These are phyloP conservation scores for Carex arenaria DNA, from an alignment of 202 grass and related monocot genomes.

Conservation along the genomic window DNA sequence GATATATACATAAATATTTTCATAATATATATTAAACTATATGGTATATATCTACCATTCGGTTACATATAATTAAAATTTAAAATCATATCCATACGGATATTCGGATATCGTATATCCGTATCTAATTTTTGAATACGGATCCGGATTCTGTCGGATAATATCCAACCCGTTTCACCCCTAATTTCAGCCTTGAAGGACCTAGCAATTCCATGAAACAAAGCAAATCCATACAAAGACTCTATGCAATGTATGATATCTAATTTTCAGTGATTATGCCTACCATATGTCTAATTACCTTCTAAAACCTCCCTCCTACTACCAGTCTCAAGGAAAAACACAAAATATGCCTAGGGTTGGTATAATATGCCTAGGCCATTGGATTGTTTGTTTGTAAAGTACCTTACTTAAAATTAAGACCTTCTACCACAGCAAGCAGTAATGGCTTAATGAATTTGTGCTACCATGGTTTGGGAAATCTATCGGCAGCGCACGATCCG, in stretches of 20 bases:
- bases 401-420: not conserved
- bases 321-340: not conserved
- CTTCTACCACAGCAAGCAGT: not conserved
- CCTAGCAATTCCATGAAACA: not conserved
- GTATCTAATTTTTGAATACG: too few species aligned
- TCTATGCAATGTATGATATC: not conserved
- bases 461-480: not conserved
- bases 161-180: too few species aligned
- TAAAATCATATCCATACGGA: too few species aligned
- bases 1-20: too few species aligned
- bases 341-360: not conserved
- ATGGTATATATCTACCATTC: too few species aligned
- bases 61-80: too few species aligned
- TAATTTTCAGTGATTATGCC: not conserved
- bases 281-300: not conserved
- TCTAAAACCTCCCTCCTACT: not conserved
- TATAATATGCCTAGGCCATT: not conserved
- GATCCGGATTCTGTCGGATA: too few species aligned
- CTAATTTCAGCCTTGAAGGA: not conserved
- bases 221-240: not conserved
- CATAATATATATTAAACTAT: too few species aligned
- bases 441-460: not conserved
- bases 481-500: not conserved
- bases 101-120: too few species aligned
- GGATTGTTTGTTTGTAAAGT: not conserved